A percentile compares a stretch with the other conserved stretches of the same genome.
Evolutionary conservation across 2,329 filamentous ascomycete genomes (phyloP).

Genomic region (Aspergillus arachidicola): DNA sequence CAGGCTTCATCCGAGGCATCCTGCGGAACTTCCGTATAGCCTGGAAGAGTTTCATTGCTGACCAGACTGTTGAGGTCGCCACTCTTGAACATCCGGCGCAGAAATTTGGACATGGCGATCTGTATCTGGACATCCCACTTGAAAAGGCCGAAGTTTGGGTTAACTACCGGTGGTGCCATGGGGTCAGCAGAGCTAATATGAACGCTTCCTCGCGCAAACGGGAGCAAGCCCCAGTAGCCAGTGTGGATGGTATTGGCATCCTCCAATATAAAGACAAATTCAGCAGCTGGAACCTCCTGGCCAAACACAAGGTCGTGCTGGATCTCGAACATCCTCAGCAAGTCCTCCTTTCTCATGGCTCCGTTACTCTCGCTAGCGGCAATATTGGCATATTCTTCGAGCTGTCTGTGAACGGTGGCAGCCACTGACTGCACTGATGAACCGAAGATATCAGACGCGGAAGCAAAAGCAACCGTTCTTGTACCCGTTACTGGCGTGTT

Average conservation of each 20-base stretch:
- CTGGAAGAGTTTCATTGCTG: constrained; percentile 24
- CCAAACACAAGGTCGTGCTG: constrained; percentile 34
- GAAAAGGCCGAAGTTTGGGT: constrained; percentile 36
- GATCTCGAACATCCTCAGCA: constrained; percentile 28
- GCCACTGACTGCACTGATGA: constrained; percentile 22
- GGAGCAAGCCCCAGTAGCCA: constrained; percentile 31
- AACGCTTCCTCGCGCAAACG: constrained; percentile 35
- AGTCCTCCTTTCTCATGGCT: constrained; percentile 18
- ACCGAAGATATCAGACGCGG: constrained; percentile 26
- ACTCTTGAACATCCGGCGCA: constrained; percentile 24
- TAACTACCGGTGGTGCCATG: constrained; percentile 23
- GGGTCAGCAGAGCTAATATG: constrained; percentile 33
- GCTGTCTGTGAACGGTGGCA: constrained; percentile 17
- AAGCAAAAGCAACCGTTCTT: constrained; percentile 25
- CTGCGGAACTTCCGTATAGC: constrained; percentile 20
- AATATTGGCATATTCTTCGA: constrained; percentile 24
- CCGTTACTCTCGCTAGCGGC: constrained; percentile 19
- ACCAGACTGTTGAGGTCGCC: constrained; percentile 20
- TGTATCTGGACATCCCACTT: constrained; percentile 30
- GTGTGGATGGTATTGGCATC: constrained; percentile 19
- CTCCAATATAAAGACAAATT: constrained; percentile 27
- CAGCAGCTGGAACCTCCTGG: constrained; percentile 28
- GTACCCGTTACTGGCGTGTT: constrained; percentile 17
- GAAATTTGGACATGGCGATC: constrained; percentile 24
- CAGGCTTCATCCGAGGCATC: constrained; percentile 26